phyloP scores from a whole-genome alignment of 805 yeast genomes.

The Candida ovalis region DNA sequence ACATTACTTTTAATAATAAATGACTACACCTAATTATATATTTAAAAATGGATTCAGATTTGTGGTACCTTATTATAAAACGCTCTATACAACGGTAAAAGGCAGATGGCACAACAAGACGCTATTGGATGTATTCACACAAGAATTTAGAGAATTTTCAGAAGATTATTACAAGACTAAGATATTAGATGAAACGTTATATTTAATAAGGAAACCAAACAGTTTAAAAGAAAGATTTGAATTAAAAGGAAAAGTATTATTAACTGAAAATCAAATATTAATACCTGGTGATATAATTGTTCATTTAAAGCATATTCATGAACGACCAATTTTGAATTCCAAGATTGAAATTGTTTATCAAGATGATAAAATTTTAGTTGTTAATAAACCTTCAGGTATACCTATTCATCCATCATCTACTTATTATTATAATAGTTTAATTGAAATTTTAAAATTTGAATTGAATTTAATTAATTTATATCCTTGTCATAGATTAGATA shows the following conservation, averaged over 20 bases:
- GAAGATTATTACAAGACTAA: constrained; percentile 20
- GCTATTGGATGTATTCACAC: constrained; percentile 34
- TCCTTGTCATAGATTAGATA: constrained; percentile 51
- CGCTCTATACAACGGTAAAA: constrained; percentile 36
- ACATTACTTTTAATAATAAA: no score
- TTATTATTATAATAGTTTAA: constrained; percentile 41
- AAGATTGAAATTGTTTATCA: constrained; percentile 18
- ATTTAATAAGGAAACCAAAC: constrained; percentile 15
- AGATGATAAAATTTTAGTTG: constrained; percentile 34
- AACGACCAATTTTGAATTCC: constrained; percentile 21
- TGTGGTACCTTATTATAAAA: constrained; percentile 39
- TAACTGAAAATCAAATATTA: constrained; percentile 15
- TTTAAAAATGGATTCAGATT: constrained; percentile 34
- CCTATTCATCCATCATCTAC: constrained; percentile 54
- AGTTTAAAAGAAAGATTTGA: constrained; percentile 23
- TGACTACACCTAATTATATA: constrained; percentile 16
- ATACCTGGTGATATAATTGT: constrained; percentile 27
- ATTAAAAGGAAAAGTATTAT: constrained; percentile 28
- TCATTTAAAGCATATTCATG: constrained; percentile 29
- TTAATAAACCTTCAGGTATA: constrained; percentile 49
- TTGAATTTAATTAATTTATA: constrained; percentile 15
- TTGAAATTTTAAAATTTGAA: constrained; percentile 41
- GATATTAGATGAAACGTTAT: constrained; percentile 18
- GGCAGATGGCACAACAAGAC: constrained; percentile 42
- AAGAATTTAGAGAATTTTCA: constrained; percentile 35